Evolutionary conservation across 2,329 filamentous ascomycete genomes (phyloP), one percentile per base, ranked within the genome.

Genomic region (Diaporthe citrichinensis): DNA sequence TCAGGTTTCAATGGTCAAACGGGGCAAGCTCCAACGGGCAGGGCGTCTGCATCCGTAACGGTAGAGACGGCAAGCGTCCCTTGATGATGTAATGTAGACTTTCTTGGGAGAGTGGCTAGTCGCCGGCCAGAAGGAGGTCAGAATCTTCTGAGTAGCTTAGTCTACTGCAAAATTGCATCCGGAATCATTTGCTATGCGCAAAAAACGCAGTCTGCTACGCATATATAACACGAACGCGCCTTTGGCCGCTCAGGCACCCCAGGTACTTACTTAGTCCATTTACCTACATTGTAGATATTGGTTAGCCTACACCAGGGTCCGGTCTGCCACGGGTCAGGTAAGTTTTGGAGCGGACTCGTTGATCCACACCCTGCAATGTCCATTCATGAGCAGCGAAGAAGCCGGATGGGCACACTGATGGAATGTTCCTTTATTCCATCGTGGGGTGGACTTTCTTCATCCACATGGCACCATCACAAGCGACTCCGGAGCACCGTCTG

Each of bases 361-460:
- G 28, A 46, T 17, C 44, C 28, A 51, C 44, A 49, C 7, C 28
- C 17, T 51, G 5, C 23, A 17, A 41, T 15, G 59, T 20, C 59
- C 59, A 17, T 31, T 25, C 34, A 65, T 7, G 39, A 46, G 36
- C 31, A 31, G 51, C 51, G 8, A 55, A 55, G 25, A 9, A 36
- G 55, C n/a, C 39, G 34, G 41, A 49, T 28, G 61, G 25, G 61
- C 41, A 65, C 25, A 17, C 31, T 62, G 41, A 46, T 17, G 25
- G 61, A 41, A 46, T 4, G 31, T 65, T 65, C 25, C 28, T 36
- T 25, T 53, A 12, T 39, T 51, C 28, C 46, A 36, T 20, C 44
- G 62, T 36, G 31, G 46, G 28, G 23, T 68, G 61, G 28, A 51
- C 7, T 39, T 39, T 68, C 14, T 67, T n/a, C 39, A 62, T 62